Evolutionary conservation across 1,284 basidiomycete genomes (phyloP).

Genomic region (Phellopilus nigrolimitatus): DNA sequence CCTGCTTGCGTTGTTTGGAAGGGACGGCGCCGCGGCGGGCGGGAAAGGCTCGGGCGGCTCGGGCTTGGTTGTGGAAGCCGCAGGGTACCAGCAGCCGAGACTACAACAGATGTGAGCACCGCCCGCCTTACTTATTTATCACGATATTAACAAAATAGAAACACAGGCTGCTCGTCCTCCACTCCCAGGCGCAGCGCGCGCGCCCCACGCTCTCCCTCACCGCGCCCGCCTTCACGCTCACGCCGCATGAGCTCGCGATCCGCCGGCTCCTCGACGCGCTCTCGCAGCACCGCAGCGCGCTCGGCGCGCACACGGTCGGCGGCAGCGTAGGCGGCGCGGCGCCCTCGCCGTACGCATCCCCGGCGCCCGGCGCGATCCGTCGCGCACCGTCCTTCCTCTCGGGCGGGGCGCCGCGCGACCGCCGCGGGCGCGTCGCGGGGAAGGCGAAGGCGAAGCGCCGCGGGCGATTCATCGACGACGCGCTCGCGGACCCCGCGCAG

Average conservation of each 20-base stretch:
- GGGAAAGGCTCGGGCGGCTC: not conserved
- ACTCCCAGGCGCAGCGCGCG: constrained; percentile 54
- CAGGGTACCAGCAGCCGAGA: constrained; percentile 54
- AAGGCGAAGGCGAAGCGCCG: constrained; percentile 34
- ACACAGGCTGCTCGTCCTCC: constrained; percentile 58
- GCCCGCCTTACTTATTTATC: constrained; percentile 30
- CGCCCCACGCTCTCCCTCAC: constrained; percentile 50
- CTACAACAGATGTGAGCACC: constrained; percentile 61
- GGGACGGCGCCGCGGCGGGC: constrained; percentile 28
- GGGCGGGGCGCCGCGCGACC: constrained; percentile 65
- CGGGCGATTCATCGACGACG: constrained; percentile 14
- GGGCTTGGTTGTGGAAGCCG: constrained; percentile 37
- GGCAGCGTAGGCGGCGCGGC: constrained; percentile 56
- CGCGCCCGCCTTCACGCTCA: constrained; percentile 37
- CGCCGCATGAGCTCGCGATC: constrained; percentile 14
- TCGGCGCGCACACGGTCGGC: constrained; percentile 38
- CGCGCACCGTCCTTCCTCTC: constrained; percentile 65
- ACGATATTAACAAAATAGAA: constrained; percentile 39
- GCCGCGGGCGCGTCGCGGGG: constrained; percentile 60
- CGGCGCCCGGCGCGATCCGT: constrained; percentile 33
- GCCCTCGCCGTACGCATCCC: constrained; percentile 44
- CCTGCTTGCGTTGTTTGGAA: constrained; percentile 41
- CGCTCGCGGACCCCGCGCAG: too few relatives aligned
- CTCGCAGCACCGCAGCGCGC: constrained; percentile 27
- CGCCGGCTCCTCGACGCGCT: constrained; percentile 26